Conservation (phyloP, 495 filamentous ascomycete species). For the Glutinoglossum americanum region DNA sequence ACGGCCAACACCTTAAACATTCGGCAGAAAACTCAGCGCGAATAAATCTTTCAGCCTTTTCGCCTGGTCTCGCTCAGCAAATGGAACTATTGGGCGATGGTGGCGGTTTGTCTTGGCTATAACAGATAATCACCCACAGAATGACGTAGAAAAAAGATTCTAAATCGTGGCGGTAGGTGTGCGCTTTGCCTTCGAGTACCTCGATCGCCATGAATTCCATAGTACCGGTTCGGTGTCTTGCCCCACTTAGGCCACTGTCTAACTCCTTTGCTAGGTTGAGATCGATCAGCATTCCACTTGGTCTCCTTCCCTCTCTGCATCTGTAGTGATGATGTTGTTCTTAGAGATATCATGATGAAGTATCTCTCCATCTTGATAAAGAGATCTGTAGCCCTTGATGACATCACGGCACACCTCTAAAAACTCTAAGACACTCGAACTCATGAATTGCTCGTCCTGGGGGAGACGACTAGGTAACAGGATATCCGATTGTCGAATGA, state of each 20-base stretch:
- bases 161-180: slow-evolving; percentile 7
- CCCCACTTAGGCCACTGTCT: too few relatives aligned
- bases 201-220: too few relatives aligned
- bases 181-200: background rate
- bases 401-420: slow-evolving; percentile 8
- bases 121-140: slow-evolving; percentile 4
- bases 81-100: too few relatives aligned
- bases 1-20: too few relatives aligned
- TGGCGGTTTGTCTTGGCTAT: background rate
- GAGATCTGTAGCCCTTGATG: slow-evolving; percentile 11
- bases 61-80: too few relatives aligned
- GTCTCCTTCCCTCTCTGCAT: slow-evolving; percentile 4
- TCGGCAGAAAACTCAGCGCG: too few relatives aligned
- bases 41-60: too few relatives aligned
- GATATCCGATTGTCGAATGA: too few relatives aligned
- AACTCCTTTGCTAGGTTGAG: slow-evolving; percentile 17
- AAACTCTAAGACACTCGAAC: slow-evolving; percentile 10
- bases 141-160: slow-evolving; percentile 10
- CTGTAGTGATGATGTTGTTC: too few relatives aligned
- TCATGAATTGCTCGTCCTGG: slow-evolving; percentile 5
- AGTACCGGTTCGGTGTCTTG: slow-evolving; percentile 3
- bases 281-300: slow-evolving; percentile 19
- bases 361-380: slow-evolving; percentile 9
- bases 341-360: slow-evolving; percentile 16
- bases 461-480: slow-evolving; percentile 8